Conservation (phyloP, 1,284 basidiomycete species). For the Puccinia hordei region DNA sequence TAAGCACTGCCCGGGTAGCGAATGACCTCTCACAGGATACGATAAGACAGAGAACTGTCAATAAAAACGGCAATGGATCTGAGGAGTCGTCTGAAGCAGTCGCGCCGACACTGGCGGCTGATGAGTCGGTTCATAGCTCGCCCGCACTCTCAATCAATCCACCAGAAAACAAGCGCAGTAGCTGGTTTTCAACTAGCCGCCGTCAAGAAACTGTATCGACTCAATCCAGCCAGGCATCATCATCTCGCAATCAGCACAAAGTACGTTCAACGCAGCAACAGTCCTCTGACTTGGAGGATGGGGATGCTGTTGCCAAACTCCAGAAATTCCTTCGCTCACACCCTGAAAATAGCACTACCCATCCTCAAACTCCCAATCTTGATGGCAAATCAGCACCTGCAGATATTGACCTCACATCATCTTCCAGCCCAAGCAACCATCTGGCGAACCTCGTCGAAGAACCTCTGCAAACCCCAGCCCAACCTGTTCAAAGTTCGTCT, state of each 20-base stretch:
- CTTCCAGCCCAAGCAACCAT: conserved; percentile 48
- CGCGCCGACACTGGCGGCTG: not conserved
- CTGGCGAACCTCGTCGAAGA: conserved; percentile 5
- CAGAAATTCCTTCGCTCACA: conserved; percentile 33
- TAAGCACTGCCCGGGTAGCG: conserved; percentile 7
- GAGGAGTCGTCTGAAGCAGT: not conserved
- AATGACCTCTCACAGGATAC: conserved; percentile 5
- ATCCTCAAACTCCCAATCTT: not conserved
- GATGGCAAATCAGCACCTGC: not conserved
- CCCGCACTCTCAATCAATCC: not conserved
- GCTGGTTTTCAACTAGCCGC: conserved; percentile 46
- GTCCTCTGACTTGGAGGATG: conserved; percentile 37
- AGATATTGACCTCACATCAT: conserved; percentile 54
- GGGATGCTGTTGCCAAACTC: conserved; percentile 37
- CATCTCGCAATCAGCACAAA: conserved; percentile 9
- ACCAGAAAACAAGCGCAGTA: conserved; percentile 42
- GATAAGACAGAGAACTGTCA: conserved; percentile 22
- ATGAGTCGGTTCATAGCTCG: not conserved
- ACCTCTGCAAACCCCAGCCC: conserved; percentile 47
- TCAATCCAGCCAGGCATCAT: conserved; percentile 31
- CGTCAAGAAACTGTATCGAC: conserved; percentile 33
- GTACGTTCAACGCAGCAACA: not conserved
- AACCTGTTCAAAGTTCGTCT: conserved; percentile 6
- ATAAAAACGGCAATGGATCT: not conserved
- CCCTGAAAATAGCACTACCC: conserved; percentile 10